Percentiles rank a stretch among this genome's conserved stretches.
phyloP scores from a whole-genome alignment of 345 rosid genomes.

The Abelmoschus esculentus region DNA sequence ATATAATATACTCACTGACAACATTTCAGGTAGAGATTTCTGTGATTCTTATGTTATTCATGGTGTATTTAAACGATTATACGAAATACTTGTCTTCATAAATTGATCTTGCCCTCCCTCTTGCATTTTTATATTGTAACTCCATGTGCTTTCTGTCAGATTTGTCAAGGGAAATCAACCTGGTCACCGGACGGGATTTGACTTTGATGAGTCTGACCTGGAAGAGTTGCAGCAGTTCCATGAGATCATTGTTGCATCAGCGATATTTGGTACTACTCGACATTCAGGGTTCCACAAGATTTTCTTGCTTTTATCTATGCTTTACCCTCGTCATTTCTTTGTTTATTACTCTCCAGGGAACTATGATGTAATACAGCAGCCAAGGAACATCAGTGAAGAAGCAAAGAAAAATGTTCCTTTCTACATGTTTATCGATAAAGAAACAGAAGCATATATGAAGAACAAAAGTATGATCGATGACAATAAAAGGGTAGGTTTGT shows the following conservation, averaged over 20 bases:
- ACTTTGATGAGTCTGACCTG: conserved; percentile 66
- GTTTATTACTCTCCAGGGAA: conserved; percentile 44
- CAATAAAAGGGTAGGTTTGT: conserved; percentile 59
- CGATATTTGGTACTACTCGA: conserved; percentile 62
- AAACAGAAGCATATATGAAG: conserved; percentile 64
- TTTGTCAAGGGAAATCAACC: conserved; percentile 72
- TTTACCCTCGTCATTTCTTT: conserved; percentile 10
- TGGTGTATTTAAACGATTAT: neutral
- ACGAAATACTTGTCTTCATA: conserved; percentile 1
- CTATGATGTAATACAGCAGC: conserved; percentile 76
- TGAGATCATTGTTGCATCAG: conserved; percentile 80
- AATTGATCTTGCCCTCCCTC: neutral
- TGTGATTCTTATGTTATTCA: neutral
- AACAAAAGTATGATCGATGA: conserved; percentile 46
- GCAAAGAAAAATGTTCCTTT: conserved; percentile 58
- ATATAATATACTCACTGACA: neutral
- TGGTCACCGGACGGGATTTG: conserved; percentile 66
- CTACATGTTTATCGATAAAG: conserved; percentile 86
- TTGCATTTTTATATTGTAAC: conserved; percentile 8
- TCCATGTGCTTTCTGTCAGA: conserved; percentile 24
- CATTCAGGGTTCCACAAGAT: neutral
- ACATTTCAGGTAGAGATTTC: neutral
- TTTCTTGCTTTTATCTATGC: conserved; percentile 7
- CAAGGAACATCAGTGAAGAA: conserved; percentile 53
- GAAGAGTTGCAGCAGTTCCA: conserved; percentile 50